phyloP scores from a whole-genome alignment of 2,329 filamentous ascomycete species.

The Botryotinia narcissicola region DNA sequence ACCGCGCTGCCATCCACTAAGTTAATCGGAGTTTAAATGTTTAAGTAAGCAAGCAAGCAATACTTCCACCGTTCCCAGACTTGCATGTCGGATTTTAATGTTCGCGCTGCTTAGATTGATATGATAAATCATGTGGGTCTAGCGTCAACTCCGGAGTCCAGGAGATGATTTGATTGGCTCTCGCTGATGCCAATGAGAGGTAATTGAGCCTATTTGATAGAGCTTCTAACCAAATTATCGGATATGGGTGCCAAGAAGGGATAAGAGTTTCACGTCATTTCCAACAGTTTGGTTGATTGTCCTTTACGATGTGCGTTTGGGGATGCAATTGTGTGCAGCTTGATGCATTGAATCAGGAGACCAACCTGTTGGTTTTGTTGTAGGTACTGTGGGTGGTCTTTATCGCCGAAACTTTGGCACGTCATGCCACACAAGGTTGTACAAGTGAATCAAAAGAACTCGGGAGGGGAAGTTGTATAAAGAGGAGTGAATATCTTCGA shows the following conservation, averaged over 20 bases:
- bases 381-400: neutral
- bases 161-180: neutral
- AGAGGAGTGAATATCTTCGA: neutral
- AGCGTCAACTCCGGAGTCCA: neutral
- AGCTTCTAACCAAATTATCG: neutral
- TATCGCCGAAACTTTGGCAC: neutral
- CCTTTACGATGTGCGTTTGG: neutral
- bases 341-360: neutral
- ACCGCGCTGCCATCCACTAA: neutral
- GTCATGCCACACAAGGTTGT: neutral
- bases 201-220: neutral
- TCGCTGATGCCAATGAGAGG: neutral
- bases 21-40: neutral
- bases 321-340: neutral
- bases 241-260: neutral
- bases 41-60: neutral
- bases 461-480: neutral
- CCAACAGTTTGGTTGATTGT: neutral
- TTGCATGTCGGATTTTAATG: neutral
- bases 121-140: neutral
- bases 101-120: neutral
- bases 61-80: neutral
- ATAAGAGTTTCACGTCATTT: neutral
- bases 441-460: neutral
- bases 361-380: neutral